Conservation (phyloP, 257 asterid genomes). For the Rauvolfia tetraphylla region DNA sequence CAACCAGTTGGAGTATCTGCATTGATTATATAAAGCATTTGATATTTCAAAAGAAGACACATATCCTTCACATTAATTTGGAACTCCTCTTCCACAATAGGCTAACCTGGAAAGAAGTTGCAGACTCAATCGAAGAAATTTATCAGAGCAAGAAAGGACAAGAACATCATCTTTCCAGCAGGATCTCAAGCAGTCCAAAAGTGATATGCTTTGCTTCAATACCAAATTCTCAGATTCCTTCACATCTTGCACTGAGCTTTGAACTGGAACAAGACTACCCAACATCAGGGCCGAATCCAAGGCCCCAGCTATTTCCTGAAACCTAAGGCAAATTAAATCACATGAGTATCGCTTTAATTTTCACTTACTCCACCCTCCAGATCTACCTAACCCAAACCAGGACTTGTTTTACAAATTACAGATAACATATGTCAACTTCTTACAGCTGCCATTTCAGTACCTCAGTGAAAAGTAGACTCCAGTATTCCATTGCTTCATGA, state of each 20-base stretch:
- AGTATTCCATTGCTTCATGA: slow-evolving; percentile 90
- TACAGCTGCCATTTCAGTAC: slow-evolving; percentile 26
- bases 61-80: neutral
- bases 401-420: neutral
- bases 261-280: slow-evolving; percentile 50
- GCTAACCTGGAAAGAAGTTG: slow-evolving; percentile 90
- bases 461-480: slow-evolving; percentile 93
- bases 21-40: slow-evolving; percentile 13
- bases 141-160: slow-evolving; percentile 85
- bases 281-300: slow-evolving; percentile 81
- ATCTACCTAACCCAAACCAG: slow-evolving; percentile 4
- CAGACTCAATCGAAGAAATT: slow-evolving; percentile 85
- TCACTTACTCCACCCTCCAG: neutral
- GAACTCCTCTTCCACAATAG: slow-evolving; percentile 15
- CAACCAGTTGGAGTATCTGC: slow-evolving; percentile 85
- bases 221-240: slow-evolving; percentile 46
- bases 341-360: slow-evolving; percentile 22
- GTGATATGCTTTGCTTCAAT: slow-evolving; percentile 73
- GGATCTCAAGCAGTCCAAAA: slow-evolving; percentile 80
- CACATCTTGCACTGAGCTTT: slow-evolving; percentile 37
- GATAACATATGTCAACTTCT: neutral
- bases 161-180: slow-evolving; percentile 95
- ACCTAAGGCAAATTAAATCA: slow-evolving; percentile 51
- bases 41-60: neutral
- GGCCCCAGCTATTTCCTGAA: slow-evolving; percentile 97